These are phyloP conservation scores for Paraphoma chrysanthemicola DNA, from an alignment of 2,329 filamentous ascomycete genomes.

Conservation along the genomic window DNA sequence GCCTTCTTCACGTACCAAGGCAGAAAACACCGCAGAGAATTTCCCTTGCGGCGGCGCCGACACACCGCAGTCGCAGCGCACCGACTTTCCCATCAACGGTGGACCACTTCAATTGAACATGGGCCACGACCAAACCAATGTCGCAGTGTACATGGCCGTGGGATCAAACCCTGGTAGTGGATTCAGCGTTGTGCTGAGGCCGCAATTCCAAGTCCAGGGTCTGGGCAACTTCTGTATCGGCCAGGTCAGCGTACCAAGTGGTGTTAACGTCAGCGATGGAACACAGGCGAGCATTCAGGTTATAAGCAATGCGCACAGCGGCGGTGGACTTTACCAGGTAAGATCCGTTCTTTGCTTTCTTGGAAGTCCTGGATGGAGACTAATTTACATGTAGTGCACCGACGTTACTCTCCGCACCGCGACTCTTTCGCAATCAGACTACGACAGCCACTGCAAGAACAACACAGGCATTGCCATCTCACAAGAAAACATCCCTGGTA, in stretches of 20 bases:
- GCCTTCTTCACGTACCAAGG: slow-evolving; percentile 59
- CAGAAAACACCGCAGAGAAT: slow-evolving; percentile 53
- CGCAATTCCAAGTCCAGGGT: slow-evolving; percentile 66
- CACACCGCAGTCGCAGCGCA: slow-evolving; percentile 41
- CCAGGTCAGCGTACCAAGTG: slow-evolving; percentile 61
- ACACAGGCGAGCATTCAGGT: slow-evolving; percentile 73
- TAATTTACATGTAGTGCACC: slow-evolving; percentile 63
- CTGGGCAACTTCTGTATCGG: slow-evolving; percentile 72
- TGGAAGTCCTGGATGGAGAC: neutral
- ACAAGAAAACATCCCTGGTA: slow-evolving; percentile 49
- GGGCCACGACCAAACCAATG: slow-evolving; percentile 59
- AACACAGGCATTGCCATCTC: slow-evolving; percentile 61
- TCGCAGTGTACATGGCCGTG: slow-evolving; percentile 62
- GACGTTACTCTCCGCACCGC: slow-evolving; percentile 71
- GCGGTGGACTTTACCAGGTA: slow-evolving; percentile 70
- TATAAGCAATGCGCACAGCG: slow-evolving; percentile 66
- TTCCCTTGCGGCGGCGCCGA: slow-evolving; percentile 59
- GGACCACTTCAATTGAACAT: slow-evolving; percentile 60
- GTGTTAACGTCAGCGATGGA: slow-evolving; percentile 64
- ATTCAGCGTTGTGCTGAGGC: slow-evolving; percentile 74
- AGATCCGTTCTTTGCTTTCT: slow-evolving; percentile 10
- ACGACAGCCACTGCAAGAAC: slow-evolving; percentile 63
- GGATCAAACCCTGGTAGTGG: slow-evolving; percentile 62
- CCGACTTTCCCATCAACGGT: slow-evolving; percentile 57
- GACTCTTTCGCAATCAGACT: slow-evolving; percentile 55